Evolutionary conservation across 768 basidiomycete genomes (phyloP).

Genomic region (Panellus pusillus): DNA sequence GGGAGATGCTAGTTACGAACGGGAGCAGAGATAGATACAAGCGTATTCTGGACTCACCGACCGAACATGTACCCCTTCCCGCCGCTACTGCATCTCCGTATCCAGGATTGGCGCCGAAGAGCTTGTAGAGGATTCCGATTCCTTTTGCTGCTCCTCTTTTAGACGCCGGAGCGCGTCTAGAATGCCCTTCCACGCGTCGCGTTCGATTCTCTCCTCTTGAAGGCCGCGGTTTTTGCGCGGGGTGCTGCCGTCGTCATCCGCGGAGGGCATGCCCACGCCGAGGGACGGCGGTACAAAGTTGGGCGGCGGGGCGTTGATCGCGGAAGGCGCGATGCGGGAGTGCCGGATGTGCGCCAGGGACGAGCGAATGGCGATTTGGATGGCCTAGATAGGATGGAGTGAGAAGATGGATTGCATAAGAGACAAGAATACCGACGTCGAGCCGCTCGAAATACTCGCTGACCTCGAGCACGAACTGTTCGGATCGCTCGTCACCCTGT

Average conservation of each 20-base stretch:
- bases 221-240: conserved; percentile 55
- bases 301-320: conserved; percentile 76
- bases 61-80: conserved; percentile 1
- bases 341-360: conserved; percentile 80
- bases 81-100: conserved; percentile 20
- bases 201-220: conserved; percentile 74
- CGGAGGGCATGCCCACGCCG: conserved; percentile 67
- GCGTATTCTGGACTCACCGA: conserved; percentile 14
- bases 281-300: conserved; percentile 77
- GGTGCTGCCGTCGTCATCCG: conserved; percentile 32
- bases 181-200: conserved; percentile 78
- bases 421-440: conserved; percentile 50
- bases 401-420: not conserved
- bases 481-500: conserved; percentile 80
- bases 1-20: not conserved
- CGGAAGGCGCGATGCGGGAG: conserved; percentile 82
- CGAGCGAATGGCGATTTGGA: conserved; percentile 74
- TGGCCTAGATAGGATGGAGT: conserved; percentile 49
- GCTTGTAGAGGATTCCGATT: not conserved
- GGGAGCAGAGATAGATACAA: not conserved
- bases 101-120: conserved; percentile 29
- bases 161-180: conserved; percentile 65
- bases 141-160: conserved; percentile 40
- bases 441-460: conserved; percentile 84
- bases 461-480: conserved; percentile 82